Evolutionary conservation across 257 asterid species (phyloP), one percentile per base, ranked within the genome.

Genomic region (Gardenia jasminoides): DNA sequence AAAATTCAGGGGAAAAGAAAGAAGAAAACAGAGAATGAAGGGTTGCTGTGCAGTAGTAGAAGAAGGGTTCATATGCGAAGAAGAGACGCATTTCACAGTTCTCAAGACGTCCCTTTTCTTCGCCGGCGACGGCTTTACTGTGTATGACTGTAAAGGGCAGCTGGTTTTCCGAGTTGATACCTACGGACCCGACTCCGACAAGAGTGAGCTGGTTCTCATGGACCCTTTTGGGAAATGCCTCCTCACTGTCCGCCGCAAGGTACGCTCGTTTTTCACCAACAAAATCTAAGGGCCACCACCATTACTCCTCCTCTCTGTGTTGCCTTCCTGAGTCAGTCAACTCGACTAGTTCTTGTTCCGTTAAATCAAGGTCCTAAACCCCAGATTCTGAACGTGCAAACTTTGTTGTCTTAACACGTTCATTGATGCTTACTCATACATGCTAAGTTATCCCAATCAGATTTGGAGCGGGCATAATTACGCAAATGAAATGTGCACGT

Each of bases 211-310:
- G 81, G 97, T 90, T 17, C 97, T 93, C 76, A 90, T 91, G 97
- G 94, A 93, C 76, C 82, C 92, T 44, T 75, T 84, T 58, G 97
- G 97, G 0, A 82, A 88, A 16, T 90, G 94, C 86, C 88, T 91
- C 79, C 91, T 91, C 81, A 89, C 97, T n/a, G 90, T 93, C 75
- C 96, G 93, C 36, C 90, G 93, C 62, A 91, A 93, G 97, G 97
- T 91, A 26, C 12, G 30, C 30, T 19, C 11, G 16, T 30, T 26
- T n/a, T 9, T 61, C 31, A 9, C 41, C 41, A 36, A 36, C 41
- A 36, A 36, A 36, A 36, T 36, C 41, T 36, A 36, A 36, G 3
- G 41, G 41, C 41, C n/a, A n/a, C n/a, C n/a, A n/a, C n/a, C n/a
- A n/a, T n/a, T n/a, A n/a, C n/a, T n/a, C n/a, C n/a, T n/a, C n/a